These are phyloP conservation scores for Barnettozyma sucrosica DNA, from an alignment of 805 yeast species.

Conservation along the genomic window DNA sequence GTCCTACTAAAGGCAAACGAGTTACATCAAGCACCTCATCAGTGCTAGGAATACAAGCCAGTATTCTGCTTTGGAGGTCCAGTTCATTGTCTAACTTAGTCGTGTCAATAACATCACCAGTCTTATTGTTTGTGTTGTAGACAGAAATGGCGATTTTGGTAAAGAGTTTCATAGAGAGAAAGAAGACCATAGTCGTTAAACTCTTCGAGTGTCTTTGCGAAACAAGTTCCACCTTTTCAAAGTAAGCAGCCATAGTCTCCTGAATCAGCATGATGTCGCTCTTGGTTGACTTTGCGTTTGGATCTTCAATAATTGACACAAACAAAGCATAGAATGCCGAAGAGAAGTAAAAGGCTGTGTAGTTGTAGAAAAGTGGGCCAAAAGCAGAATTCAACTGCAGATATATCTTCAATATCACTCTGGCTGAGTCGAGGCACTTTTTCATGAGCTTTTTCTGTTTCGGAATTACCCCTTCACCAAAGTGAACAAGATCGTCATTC, in stretches of 20 bases:
- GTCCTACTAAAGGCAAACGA: neutral
- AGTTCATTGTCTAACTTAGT: slow-evolving; percentile 11
- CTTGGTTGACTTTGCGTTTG: slow-evolving; percentile 10
- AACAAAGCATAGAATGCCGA: slow-evolving; percentile 24
- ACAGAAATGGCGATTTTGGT: slow-evolving; percentile 19
- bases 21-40: neutral
- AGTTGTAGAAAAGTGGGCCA: slow-evolving; percentile 12
- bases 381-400: slow-evolving; percentile 1
- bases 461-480: slow-evolving; percentile 10
- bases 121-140: slow-evolving; percentile 11
- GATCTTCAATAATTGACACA: slow-evolving; percentile 21
- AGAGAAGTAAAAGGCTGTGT: slow-evolving; percentile 16
- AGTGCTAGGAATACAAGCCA: neutral
- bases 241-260: slow-evolving; percentile 5
- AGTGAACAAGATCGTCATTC: slow-evolving; percentile 13
- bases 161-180: slow-evolving; percentile 17
- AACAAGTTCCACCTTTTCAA: slow-evolving; percentile 4
- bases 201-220: slow-evolving; percentile 6
- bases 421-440: slow-evolving; percentile 19
- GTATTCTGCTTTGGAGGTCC: neutral
- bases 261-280: slow-evolving; percentile 15
- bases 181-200: slow-evolving; percentile 8
- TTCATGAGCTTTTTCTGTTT: slow-evolving; percentile 16
- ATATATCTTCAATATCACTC: slow-evolving; percentile 14
- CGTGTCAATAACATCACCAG: slow-evolving; percentile 5